Evolutionary conservation across 768 basidiomycete genomes (phyloP).

Genomic region (Leucogyrophana mollusca): DNA sequence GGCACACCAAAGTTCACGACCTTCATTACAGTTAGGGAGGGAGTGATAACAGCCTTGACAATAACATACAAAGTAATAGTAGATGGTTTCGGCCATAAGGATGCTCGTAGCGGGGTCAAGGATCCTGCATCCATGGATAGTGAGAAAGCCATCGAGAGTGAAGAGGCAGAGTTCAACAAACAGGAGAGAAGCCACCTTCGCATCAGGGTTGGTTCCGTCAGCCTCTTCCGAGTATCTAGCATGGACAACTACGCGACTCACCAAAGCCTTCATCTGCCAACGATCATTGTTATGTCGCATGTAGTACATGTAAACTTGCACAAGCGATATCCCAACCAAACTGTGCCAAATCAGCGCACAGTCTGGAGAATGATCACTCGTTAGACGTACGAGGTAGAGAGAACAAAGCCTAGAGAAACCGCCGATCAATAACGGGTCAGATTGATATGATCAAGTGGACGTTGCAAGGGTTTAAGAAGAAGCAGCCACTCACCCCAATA

Average conservation of each 20-base stretch:
- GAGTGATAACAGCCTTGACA: neutral
- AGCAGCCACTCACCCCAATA: neutral
- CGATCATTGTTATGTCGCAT: constrained; percentile 12
- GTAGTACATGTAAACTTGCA: constrained; percentile 19
- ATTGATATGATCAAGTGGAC: too few relatives aligned
- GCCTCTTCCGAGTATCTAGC: neutral
- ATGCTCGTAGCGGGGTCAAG: constrained; percentile 16
- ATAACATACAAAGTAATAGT: constrained; percentile 15
- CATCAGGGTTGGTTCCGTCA: neutral
- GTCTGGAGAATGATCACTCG: neutral
- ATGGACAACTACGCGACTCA: constrained; percentile 5
- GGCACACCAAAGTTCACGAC: neutral
- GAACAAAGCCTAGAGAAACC: neutral
- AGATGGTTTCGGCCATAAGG: constrained; percentile 16
- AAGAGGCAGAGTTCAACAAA: neutral
- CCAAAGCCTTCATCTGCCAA: constrained; percentile 12
- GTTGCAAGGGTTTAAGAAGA: too few relatives aligned
- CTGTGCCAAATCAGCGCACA: neutral
- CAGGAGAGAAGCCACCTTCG: neutral
- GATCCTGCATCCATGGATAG: constrained; percentile 7
- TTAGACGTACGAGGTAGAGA: neutral
- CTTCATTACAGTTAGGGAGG: neutral
- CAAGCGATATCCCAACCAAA: constrained; percentile 18
- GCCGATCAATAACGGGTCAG: too few relatives aligned
- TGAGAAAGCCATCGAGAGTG: neutral